These are phyloP conservation scores for Erodium maritimum DNA, from an alignment of 345 rosid genomes.

Conservation along the genomic window DNA sequence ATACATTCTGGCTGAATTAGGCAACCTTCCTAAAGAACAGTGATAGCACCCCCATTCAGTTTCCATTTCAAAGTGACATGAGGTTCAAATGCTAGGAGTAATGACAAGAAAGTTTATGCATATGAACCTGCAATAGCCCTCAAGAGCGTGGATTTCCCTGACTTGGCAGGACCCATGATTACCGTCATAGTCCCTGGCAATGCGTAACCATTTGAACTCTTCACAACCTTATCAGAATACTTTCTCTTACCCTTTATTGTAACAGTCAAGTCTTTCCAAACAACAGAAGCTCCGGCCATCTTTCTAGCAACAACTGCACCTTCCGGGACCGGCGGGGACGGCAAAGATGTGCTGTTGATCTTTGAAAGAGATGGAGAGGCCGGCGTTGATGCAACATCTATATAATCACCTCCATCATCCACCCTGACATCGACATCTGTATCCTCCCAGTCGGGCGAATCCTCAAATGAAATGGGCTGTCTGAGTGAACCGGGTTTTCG, in stretches of 20 bases:
- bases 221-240: slow-evolving; percentile 82
- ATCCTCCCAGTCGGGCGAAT: slow-evolving; percentile 99
- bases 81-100: neutral
- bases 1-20: slow-evolving; percentile 59
- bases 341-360: slow-evolving; percentile 73
- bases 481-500: slow-evolving; percentile 83
- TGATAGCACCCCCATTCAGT: neutral
- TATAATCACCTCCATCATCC: slow-evolving; percentile 77
- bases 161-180: slow-evolving; percentile 97
- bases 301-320: slow-evolving; percentile 47
- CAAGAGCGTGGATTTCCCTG: slow-evolving; percentile 86
- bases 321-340: slow-evolving; percentile 65
- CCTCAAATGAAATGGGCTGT: slow-evolving; percentile 96
- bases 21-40: slow-evolving; percentile 60
- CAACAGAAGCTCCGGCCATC: slow-evolving; percentile 80
- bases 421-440: slow-evolving; percentile 61
- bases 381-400: slow-evolving; percentile 57
- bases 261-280: slow-evolving; percentile 94
- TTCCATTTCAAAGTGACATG: neutral
- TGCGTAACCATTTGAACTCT: slow-evolving; percentile 92
- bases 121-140: slow-evolving; percentile 84
- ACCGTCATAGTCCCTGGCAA: slow-evolving; percentile 97
- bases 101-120: slow-evolving; percentile 2
- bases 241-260: slow-evolving; percentile 77
- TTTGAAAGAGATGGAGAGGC: slow-evolving; percentile 80